Conservation (phyloP, 1,284 basidiomycete genomes). For the Mycocalia duriaeana region DNA sequence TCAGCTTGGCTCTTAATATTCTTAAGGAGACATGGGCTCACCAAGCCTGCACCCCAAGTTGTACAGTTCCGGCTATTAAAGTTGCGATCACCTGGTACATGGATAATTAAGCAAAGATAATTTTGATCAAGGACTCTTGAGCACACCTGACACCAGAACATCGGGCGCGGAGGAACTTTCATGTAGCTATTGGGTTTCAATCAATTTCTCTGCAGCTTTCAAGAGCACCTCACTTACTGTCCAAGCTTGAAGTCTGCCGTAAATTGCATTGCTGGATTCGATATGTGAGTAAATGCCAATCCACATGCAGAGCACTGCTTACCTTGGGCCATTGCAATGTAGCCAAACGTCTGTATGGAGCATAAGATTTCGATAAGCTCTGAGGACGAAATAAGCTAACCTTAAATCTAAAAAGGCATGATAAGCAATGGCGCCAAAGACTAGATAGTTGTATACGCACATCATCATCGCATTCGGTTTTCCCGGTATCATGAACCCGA, state of each 20-base stretch:
- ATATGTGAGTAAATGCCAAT: neutral
- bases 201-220: conserved; percentile 1
- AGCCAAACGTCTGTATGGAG: conserved; percentile 37
- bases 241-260: conserved; percentile 68
- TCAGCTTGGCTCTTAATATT: neutral
- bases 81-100: conserved; percentile 49
- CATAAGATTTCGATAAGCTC: conserved; percentile 7
- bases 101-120: neutral
- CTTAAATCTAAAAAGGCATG: conserved; percentile 27
- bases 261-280: conserved; percentile 40
- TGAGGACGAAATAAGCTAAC: conserved; percentile 12
- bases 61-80: conserved; percentile 53
- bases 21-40: conserved; percentile 11
- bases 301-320: neutral
- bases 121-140: neutral
- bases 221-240: conserved; percentile 41
- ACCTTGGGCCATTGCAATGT: conserved; percentile 43
- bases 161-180: conserved; percentile 46
- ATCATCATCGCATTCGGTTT: conserved; percentile 57
- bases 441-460: conserved; percentile 17
- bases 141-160: conserved; percentile 45
- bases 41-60: conserved; percentile 57
- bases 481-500: conserved; percentile 50
- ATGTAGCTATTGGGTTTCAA: conserved; percentile 24
- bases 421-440: neutral